A percentile compares a stretch with the other conserved stretches of the same genome.
Conservation (phyloP, 2,329 filamentous ascomycete species). For the Hymenoscyphus repandus region DNA sequence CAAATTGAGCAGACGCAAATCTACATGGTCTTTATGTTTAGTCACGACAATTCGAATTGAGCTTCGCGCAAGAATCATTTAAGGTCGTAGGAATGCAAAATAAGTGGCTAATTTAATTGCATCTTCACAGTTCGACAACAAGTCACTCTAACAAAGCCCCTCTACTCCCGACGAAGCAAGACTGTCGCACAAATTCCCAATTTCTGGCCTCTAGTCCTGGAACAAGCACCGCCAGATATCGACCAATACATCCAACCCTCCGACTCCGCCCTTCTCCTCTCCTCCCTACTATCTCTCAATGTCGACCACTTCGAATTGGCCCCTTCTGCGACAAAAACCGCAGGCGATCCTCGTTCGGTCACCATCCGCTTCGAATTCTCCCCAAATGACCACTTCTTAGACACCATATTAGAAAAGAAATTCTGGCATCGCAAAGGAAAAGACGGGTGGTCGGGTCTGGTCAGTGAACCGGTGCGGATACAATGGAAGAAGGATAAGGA, state of each 20-base stretch:
- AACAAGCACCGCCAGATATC: conserved; percentile 78
- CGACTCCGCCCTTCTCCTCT: conserved; percentile 69
- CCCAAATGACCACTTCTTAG: conserved; percentile 76
- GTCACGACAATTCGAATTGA: background rate
- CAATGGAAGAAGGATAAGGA: conserved; percentile 84
- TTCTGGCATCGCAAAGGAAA: conserved; percentile 76
- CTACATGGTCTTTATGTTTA: too few relatives aligned
- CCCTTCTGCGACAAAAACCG: conserved; percentile 17
- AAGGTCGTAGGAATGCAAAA: background rate
- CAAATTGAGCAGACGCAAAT: too few relatives aligned
- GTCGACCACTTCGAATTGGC: conserved; percentile 77
- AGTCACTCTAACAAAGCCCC: conserved; percentile 58
- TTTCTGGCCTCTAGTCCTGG: conserved; percentile 94
- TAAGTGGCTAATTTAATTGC: conserved; percentile 10
- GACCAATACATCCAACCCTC: conserved; percentile 82
- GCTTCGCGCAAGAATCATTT: background rate
- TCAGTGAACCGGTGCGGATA: conserved; percentile 85
- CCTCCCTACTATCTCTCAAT: conserved; percentile 60
- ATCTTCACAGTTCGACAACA: conserved; percentile 62
- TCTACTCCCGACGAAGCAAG: conserved; percentile 72
- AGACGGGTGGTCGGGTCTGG: conserved; percentile 68
- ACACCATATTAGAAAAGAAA: conserved; percentile 79
- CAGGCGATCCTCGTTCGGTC: conserved; percentile 75
- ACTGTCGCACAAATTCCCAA: conserved; percentile 68
- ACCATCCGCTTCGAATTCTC: conserved; percentile 72